These are phyloP conservation scores for Tetrastigma voinierianum DNA, from an alignment of 164 flowering plant species.

Conservation along the genomic window DNA sequence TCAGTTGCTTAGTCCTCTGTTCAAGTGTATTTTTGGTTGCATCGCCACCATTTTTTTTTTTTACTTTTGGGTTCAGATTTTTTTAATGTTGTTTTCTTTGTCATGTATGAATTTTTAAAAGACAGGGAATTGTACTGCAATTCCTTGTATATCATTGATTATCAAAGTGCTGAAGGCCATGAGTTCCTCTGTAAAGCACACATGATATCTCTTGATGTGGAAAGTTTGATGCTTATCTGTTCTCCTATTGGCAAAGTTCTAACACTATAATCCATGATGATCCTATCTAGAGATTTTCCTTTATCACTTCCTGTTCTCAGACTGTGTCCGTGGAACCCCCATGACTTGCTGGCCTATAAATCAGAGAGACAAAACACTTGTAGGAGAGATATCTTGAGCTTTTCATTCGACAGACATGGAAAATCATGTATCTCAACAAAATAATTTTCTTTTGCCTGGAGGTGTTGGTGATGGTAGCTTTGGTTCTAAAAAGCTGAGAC, in stretches of 20 bases:
- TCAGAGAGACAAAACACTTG: background rate
- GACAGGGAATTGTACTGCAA: background rate
- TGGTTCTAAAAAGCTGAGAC: background rate
- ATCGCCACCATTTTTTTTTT: background rate
- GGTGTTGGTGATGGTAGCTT: conserved; percentile 2
- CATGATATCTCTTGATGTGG: background rate
- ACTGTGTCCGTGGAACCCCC: background rate
- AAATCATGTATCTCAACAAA: background rate
- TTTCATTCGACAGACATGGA: background rate
- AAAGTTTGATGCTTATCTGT: conserved; percentile 1
- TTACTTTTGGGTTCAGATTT: background rate
- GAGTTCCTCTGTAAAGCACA: background rate
- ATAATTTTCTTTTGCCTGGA: background rate
- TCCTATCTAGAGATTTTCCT: background rate
- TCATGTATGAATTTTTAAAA: background rate
- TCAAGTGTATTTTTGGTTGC: background rate
- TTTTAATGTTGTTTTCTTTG: background rate
- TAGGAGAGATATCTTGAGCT: background rate
- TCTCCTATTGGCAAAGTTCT: background rate
- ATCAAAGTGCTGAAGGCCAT: background rate
- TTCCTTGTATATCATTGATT: background rate
- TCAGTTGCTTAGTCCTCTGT: background rate
- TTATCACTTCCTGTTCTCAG: background rate
- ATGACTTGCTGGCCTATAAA: background rate
- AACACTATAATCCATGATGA: background rate